phyloP scores from a whole-genome alignment of 225 moss, liverwort and hornwort species.

The Polytrichum formosum region DNA sequence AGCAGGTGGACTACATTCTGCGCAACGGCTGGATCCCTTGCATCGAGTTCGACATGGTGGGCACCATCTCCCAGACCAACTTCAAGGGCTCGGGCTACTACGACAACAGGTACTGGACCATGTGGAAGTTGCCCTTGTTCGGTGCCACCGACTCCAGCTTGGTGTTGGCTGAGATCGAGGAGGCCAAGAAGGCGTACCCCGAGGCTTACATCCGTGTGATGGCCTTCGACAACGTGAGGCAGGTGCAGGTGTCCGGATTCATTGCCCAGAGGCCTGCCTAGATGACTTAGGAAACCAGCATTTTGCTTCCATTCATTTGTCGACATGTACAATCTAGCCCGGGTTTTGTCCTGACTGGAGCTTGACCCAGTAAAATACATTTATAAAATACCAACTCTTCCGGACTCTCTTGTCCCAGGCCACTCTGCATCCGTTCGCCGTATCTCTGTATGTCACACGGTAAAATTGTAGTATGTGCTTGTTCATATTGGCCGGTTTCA shows the following conservation, averaged over 20 bases:
- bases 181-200: constrained; percentile 17
- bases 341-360: too few species aligned
- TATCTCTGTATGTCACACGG: too few species aligned
- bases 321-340: too few species aligned
- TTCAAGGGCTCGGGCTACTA: constrained; percentile 9
- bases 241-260: constrained; percentile 11
- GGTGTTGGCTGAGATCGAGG: constrained; percentile 10
- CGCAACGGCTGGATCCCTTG: constrained; percentile 11
- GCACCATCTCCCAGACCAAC: constrained; percentile 5
- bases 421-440: too few species aligned
- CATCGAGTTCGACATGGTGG: constrained; percentile 19
- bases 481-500: too few species aligned
- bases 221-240: constrained; percentile 13
- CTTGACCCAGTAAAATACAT: too few species aligned
- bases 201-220: constrained; percentile 10
- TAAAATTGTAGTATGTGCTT: too few species aligned
- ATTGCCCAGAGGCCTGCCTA: constrained; percentile 8
- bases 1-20: constrained; percentile 15
- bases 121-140: constrained; percentile 18
- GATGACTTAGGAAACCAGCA: too few species aligned
- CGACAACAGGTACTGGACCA: constrained; percentile 8
- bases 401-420: too few species aligned
- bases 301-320: too few species aligned
- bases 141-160: constrained; percentile 8
- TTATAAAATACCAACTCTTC: too few species aligned